Evolutionary conservation across 768 basidiomycete genomes (phyloP).

Genomic region (Auriculariales sp.): DNA sequence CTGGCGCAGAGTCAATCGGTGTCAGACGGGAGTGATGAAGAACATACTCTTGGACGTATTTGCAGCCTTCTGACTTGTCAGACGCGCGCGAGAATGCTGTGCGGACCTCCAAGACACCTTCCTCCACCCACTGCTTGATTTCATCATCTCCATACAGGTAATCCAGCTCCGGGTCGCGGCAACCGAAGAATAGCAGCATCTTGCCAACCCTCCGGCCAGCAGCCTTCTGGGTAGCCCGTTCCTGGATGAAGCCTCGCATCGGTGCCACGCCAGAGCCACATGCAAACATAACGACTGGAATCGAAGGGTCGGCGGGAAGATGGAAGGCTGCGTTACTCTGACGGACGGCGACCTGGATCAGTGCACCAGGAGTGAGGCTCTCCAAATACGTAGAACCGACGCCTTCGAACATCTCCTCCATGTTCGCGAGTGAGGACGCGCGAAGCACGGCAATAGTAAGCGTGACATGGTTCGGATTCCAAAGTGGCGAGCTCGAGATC

Average conservation of each 20-base stretch:
- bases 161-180: conserved; percentile 26
- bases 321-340: conserved; percentile 28
- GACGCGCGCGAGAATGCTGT: conserved; percentile 25
- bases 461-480: conserved; percentile 25
- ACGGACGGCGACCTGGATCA: conserved; percentile 28
- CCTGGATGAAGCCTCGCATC: conserved; percentile 37
- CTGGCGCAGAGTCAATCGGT: no score
- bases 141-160: conserved; percentile 29
- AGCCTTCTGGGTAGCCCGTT: conserved; percentile 31
- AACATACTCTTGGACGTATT: conserved; percentile 26
- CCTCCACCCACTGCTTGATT: conserved; percentile 25
- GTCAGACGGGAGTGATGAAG: background rate
- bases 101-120: conserved; percentile 29
- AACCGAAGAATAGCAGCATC: conserved; percentile 33
- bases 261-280: conserved; percentile 35
- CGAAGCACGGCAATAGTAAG: conserved; percentile 31
- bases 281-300: conserved; percentile 30
- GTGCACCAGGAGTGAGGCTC: conserved; percentile 22
- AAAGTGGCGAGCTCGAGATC: conserved; percentile 33
- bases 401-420: conserved; percentile 23
- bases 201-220: conserved; percentile 26
- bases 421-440: conserved; percentile 21
- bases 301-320: conserved; percentile 23
- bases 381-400: conserved; percentile 34
- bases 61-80: conserved; percentile 19